These are phyloP conservation scores for Albugo laibachii DNA, from an alignment of 352 stramenopile genomes.

Conservation along the genomic window DNA sequence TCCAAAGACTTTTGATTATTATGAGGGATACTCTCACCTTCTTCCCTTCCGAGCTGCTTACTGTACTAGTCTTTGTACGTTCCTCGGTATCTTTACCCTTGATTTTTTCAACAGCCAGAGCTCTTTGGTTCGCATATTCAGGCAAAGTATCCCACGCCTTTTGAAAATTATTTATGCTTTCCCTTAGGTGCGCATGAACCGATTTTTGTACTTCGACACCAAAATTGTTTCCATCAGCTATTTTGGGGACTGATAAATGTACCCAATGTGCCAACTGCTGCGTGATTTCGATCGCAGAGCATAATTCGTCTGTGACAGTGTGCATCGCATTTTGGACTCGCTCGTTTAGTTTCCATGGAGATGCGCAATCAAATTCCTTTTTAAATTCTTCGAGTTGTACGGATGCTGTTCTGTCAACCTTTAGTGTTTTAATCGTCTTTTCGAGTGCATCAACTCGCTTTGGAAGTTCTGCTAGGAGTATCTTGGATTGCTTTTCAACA, in stretches of 20 bases:
- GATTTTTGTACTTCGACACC: slow-evolving; percentile 73
- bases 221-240: slow-evolving; percentile 78
- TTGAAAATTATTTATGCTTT: slow-evolving; percentile 38
- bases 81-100: slow-evolving; percentile 41
- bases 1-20: background rate
- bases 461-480: too few relatives aligned
- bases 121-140: slow-evolving; percentile 46
- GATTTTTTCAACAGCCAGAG: slow-evolving; percentile 47
- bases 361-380: too few relatives aligned
- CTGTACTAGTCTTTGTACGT: slow-evolving; percentile 29
- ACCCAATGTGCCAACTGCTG: slow-evolving; percentile 51
- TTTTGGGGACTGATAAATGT: slow-evolving; percentile 44
- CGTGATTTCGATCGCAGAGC: slow-evolving; percentile 20
- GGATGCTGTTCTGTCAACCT: too few relatives aligned
- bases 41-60: slow-evolving; percentile 28
- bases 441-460: too few relatives aligned
- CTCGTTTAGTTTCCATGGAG: too few relatives aligned
- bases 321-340: slow-evolving; percentile 2
- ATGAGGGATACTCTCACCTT: slow-evolving; percentile 8
- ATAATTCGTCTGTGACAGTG: slow-evolving; percentile 31
- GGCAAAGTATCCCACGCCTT: slow-evolving; percentile 54
- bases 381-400: too few relatives aligned
- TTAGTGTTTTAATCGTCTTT: too few relatives aligned
- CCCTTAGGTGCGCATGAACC: slow-evolving; percentile 43
- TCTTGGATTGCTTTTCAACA: too few relatives aligned